Evolutionary conservation across 805 yeast genomes (phyloP).

Genomic region (Candida oleophila): DNA sequence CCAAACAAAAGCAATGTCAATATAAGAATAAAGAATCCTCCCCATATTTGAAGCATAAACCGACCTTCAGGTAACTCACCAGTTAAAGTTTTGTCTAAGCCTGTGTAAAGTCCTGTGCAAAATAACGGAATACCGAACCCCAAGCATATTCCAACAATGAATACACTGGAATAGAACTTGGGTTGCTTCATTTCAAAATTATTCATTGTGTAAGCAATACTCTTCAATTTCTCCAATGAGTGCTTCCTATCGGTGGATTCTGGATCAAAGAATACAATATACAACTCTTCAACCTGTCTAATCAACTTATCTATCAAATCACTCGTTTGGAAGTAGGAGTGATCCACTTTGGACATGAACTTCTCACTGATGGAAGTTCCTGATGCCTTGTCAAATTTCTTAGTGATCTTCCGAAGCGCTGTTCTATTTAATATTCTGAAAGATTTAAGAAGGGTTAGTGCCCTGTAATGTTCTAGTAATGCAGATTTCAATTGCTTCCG

Average conservation of each 20-base stretch:
- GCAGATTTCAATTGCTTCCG: constrained; percentile 68
- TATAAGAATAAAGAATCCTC: constrained; percentile 72
- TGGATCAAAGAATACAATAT: constrained; percentile 62
- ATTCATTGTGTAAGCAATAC: constrained; percentile 40
- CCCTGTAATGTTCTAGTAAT: constrained; percentile 67
- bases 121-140: constrained; percentile 75
- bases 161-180: constrained; percentile 45
- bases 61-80: constrained; percentile 53
- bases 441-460: constrained; percentile 66
- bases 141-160: constrained; percentile 61
- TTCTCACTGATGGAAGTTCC: constrained; percentile 38
- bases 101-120: constrained; percentile 54
- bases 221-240: constrained; percentile 64
- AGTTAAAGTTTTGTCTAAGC: constrained; percentile 38
- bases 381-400: constrained; percentile 83
- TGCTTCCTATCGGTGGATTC: constrained; percentile 53
- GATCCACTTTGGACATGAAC: constrained; percentile 60
- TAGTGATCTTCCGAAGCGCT: constrained; percentile 84
- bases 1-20: constrained; percentile 65
- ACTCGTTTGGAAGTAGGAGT: constrained; percentile 58
- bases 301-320: constrained; percentile 66
- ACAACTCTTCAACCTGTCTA: constrained; percentile 64
- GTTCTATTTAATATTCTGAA: constrained; percentile 79
- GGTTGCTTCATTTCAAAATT: constrained; percentile 24
- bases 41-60: constrained; percentile 84